Conservation (phyloP, 768 basidiomycete species). For the Rhizopogon sp. region DNA sequence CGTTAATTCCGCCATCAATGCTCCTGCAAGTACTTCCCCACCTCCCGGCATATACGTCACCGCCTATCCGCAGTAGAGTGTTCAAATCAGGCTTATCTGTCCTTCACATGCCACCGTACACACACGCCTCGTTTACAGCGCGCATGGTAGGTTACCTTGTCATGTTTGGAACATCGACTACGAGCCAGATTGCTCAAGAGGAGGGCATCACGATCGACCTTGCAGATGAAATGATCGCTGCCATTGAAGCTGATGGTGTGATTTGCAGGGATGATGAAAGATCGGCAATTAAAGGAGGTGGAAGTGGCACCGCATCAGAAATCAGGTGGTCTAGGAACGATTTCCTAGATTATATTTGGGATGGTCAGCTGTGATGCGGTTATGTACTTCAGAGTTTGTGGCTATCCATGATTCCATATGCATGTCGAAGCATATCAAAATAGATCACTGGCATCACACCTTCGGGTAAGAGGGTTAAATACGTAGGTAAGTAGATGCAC, state of each 20-base stretch:
- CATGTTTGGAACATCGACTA: slow-evolving; percentile 48
- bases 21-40: slow-evolving; percentile 72
- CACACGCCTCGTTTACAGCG: slow-evolving; percentile 59
- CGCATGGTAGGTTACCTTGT: slow-evolving; percentile 56
- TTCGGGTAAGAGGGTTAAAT: no score
- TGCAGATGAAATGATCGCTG: slow-evolving; percentile 71
- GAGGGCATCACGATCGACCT: slow-evolving; percentile 74
- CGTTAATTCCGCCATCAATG: slow-evolving; percentile 85
- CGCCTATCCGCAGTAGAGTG: slow-evolving; percentile 59
- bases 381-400: neutral
- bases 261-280: slow-evolving; percentile 71
- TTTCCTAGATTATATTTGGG: slow-evolving; percentile 69
- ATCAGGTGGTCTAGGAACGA: slow-evolving; percentile 70
- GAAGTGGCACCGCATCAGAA: slow-evolving; percentile 49
- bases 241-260: slow-evolving; percentile 64
- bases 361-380: slow-evolving; percentile 43
- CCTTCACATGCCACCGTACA: slow-evolving; percentile 78
- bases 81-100: slow-evolving; percentile 76
- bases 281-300: slow-evolving; percentile 31
- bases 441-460: no score
- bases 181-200: slow-evolving; percentile 63
- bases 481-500: no score
- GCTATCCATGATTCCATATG: neutral
- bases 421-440: neutral
- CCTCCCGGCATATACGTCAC: slow-evolving; percentile 59